These are phyloP conservation scores for Aspergillus olivimuriae DNA, from an alignment of 495 filamentous ascomycete genomes.

Conservation along the genomic window DNA sequence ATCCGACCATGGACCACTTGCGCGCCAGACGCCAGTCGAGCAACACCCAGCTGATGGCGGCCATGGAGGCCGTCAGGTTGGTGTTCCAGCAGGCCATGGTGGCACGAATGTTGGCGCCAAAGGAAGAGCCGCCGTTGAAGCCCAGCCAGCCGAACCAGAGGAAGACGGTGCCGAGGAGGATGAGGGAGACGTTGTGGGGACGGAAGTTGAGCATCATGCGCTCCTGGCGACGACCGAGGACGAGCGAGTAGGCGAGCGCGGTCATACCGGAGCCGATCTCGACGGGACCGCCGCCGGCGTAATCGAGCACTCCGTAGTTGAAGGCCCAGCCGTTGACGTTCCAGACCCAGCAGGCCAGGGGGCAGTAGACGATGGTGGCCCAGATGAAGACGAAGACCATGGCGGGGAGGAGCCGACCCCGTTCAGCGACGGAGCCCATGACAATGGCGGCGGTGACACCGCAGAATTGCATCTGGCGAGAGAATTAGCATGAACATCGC, in stretches of 20 bases:
- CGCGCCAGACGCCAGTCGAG: slow-evolving; percentile 91
- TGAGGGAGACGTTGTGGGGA: slow-evolving; percentile 96
- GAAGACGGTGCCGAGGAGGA: slow-evolving; percentile 89
- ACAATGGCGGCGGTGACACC: slow-evolving; percentile 88
- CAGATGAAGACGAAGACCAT: slow-evolving; percentile 95
- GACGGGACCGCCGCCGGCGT: slow-evolving; percentile 95
- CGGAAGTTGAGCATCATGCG: slow-evolving; percentile 97
- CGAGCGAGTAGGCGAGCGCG: slow-evolving; percentile 90
- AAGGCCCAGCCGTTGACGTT: slow-evolving; percentile 89
- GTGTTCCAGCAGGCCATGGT: slow-evolving; percentile 97
- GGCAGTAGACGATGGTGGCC: slow-evolving; percentile 97
- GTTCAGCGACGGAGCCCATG: slow-evolving; percentile 87
- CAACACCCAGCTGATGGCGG: slow-evolving; percentile 79
- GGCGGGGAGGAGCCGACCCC: slow-evolving; percentile 87
- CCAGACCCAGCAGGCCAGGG: slow-evolving; percentile 93
- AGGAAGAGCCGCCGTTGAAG: slow-evolving; percentile 97
- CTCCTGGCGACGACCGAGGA: slow-evolving; percentile 93
- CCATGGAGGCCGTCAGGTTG: slow-evolving; percentile 86
- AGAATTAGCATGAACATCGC: neutral
- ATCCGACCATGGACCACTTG: slow-evolving; percentile 99
- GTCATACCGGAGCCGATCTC: slow-evolving; percentile 93
- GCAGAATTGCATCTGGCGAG: slow-evolving; percentile 84
- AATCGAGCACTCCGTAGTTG: slow-evolving; percentile 91
- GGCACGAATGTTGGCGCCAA: slow-evolving; percentile 92
- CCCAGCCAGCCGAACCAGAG: slow-evolving; percentile 99